phyloP scores from a whole-genome alignment of 1,139 yeast genomes.

The Pichia sp. region DNA sequence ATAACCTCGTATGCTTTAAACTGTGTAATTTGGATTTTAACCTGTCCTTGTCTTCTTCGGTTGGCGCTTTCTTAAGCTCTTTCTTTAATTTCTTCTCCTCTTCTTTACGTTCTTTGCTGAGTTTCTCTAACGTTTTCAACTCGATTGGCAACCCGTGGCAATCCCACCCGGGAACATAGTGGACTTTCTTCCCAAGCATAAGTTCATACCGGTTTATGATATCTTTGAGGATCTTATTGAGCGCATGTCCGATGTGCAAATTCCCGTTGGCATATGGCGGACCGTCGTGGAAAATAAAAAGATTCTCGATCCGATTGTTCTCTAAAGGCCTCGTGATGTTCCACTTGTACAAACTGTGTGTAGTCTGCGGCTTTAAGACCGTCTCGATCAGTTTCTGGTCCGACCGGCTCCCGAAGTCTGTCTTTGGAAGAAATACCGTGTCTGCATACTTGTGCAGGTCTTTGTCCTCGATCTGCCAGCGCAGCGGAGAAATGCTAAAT shows the following conservation, averaged over 20 bases:
- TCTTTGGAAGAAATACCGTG: slow-evolving; percentile 50
- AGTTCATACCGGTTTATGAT: slow-evolving; percentile 72
- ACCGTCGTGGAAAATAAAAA: slow-evolving; percentile 87
- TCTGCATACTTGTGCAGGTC: slow-evolving; percentile 39
- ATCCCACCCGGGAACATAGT: slow-evolving; percentile 95
- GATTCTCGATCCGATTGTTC: slow-evolving; percentile 29
- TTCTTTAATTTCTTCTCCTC: slow-evolving; percentile 35
- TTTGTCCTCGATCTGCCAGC: slow-evolving; percentile 3
- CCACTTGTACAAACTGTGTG: slow-evolving; percentile 42
- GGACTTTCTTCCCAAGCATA: slow-evolving; percentile 55
- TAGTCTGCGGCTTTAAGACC: slow-evolving; percentile 33
- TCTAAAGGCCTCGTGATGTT: slow-evolving; percentile 31
- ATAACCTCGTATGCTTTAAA: slow-evolving; percentile 26
- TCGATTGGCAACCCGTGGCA: slow-evolving; percentile 98
- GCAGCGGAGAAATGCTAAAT: not conserved
- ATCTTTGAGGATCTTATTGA: slow-evolving; percentile 86
- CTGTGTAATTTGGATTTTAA: slow-evolving; percentile 17
- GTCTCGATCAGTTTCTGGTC: slow-evolving; percentile 34
- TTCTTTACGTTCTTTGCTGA: slow-evolving; percentile 30
- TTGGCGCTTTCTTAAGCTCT: slow-evolving; percentile 28
- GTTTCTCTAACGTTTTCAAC: slow-evolving; percentile 64
- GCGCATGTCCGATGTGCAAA: slow-evolving; percentile 88
- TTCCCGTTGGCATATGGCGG: slow-evolving; percentile 98
- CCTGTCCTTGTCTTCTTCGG: slow-evolving; percentile 20
- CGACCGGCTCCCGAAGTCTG: slow-evolving; percentile 51